Evolutionary conservation across 768 basidiomycete genomes (phyloP), one percentile per base, ranked within the genome.

Genomic region (Lactarius deliciosus): DNA sequence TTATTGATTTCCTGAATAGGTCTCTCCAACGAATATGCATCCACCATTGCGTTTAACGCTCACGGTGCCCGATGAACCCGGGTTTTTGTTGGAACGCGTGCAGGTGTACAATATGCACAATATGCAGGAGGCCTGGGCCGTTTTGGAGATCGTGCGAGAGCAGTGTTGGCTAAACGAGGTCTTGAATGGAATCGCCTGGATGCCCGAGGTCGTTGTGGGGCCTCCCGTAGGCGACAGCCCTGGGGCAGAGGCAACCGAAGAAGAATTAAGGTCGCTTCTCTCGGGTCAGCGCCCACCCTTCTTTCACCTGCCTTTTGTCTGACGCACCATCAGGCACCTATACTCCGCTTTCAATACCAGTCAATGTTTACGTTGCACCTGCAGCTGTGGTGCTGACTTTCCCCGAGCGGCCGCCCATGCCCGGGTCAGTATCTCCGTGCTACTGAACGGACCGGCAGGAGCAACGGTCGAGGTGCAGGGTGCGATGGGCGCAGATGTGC

Each of bases 91-190:
- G 4, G 86, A 91, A 69, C 81, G 82, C 63, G 80, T 93, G 1
- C 89, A 86, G 3, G 90, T 94, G 20, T 84, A n/a, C n/a, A n/a
- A n/a, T n/a, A n/a, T n/a, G n/a, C n/a, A 82, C 63, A 89, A 81
- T 36, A 81, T 92, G 73, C 86, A 85, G 69, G 86, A 94, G 72
- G 85, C 91, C 1, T 91, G 87, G 85, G 86, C 83, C 2, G 83
- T 93, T 56, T 74, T 93, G 22, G 91, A 93, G 88, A 82, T 94
- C 71, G 89, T 93, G 5, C 81, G 83, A 65, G 91, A 93, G 66
- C 92, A 93, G 76, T 90, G 88, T 71, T 94, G 92, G 92, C 72
- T 93, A 20, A 94, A 93, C 72, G 89, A 89, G 71, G 81, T 82
- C n/a, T 75, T 94, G 25, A 72, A 78, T 5, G 80, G 82, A 55